These are phyloP conservation scores for Aristolochia fimbriata DNA, from an alignment of 164 flowering plant species.

Conservation along the genomic window DNA sequence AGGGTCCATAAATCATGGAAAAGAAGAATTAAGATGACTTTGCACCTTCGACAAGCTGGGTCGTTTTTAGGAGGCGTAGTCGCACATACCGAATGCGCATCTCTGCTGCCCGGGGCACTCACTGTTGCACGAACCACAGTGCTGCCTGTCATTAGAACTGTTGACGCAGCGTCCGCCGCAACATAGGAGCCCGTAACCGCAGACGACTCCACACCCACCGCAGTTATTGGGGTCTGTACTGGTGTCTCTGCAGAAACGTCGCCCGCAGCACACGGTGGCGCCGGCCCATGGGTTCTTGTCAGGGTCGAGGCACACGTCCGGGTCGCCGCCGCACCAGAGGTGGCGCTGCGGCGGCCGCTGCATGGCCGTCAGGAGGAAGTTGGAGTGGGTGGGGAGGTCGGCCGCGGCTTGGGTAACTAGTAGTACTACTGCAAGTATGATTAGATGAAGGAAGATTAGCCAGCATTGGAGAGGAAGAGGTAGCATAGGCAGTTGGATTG, in stretches of 20 bases:
- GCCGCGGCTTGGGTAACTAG: slow-evolving; percentile 1
- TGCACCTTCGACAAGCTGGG: too few species aligned
- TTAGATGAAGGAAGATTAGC: not conserved
- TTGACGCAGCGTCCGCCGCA: slow-evolving; percentile 29
- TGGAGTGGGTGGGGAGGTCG: slow-evolving; percentile 15
- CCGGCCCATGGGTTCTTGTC: slow-evolving; percentile 30
- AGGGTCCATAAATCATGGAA: too few species aligned
- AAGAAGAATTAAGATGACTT: too few species aligned
- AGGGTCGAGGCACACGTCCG: slow-evolving; percentile 19
- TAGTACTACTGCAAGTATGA: not conserved
- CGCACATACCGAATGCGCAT: slow-evolving; percentile 25
- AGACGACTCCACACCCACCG: slow-evolving; percentile 20
- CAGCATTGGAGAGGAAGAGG: not conserved
- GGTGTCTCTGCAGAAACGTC: slow-evolving; percentile 19
- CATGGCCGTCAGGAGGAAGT: slow-evolving; percentile 19
- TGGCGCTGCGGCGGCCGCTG: slow-evolving; percentile 11
- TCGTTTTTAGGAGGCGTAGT: slow-evolving; percentile 10
- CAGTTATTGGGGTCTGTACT: slow-evolving; percentile 18
- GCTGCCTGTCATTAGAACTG: slow-evolving; percentile 13
- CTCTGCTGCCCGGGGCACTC: slow-evolving; percentile 14
- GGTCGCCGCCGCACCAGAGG: slow-evolving; percentile 19
- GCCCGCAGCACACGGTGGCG: slow-evolving; percentile 17
- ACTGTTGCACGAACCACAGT: slow-evolving; percentile 26
- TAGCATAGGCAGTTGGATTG: not conserved
- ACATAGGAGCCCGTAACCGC: slow-evolving; percentile 18